These are phyloP conservation scores for Infundibulicybe gibba DNA, from an alignment of 768 basidiomycete genomes.

Conservation along the genomic window DNA sequence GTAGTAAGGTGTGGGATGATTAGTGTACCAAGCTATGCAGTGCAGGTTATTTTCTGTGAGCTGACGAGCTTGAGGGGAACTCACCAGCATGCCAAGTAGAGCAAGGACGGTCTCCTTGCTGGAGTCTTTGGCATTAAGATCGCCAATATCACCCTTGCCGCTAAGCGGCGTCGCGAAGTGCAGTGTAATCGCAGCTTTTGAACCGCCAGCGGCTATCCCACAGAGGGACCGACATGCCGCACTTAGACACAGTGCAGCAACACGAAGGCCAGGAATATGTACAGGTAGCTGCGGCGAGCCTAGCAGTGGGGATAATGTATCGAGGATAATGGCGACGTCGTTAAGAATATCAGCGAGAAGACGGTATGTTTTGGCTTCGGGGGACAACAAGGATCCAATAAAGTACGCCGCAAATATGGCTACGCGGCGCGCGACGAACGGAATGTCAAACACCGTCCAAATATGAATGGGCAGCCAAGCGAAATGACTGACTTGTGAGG, in stretches of 20 bases:
- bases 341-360: conserved; percentile 66
- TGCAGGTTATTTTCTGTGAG: background rate
- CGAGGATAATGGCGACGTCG: conserved; percentile 55
- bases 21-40: conserved; percentile 50
- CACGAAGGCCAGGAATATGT: conserved; percentile 34
- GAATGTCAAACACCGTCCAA: background rate
- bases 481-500: conserved; percentile 47
- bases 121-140: conserved; percentile 68
- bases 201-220: conserved; percentile 62
- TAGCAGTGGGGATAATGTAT: conserved; percentile 57
- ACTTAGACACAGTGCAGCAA: conserved; percentile 52
- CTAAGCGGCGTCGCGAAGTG: conserved; percentile 55
- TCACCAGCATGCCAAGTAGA: conserved; percentile 63
- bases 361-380: conserved; percentile 70
- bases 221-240: conserved; percentile 58
- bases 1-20: conserved; percentile 57
- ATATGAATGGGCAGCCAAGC: background rate
- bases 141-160: conserved; percentile 61
- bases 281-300: conserved; percentile 31
- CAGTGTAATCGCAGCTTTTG: conserved; percentile 64
- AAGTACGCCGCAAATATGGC: conserved; percentile 62
- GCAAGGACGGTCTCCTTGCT: conserved; percentile 71
- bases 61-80: conserved; percentile 11
- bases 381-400: conserved; percentile 60
- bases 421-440: conserved; percentile 15